A percentile compares a stretch with the other conserved stretches of the same genome.
These are phyloP conservation scores for Striga hermonthica DNA, from an alignment of 305 asterid species.

Conservation along the genomic window DNA sequence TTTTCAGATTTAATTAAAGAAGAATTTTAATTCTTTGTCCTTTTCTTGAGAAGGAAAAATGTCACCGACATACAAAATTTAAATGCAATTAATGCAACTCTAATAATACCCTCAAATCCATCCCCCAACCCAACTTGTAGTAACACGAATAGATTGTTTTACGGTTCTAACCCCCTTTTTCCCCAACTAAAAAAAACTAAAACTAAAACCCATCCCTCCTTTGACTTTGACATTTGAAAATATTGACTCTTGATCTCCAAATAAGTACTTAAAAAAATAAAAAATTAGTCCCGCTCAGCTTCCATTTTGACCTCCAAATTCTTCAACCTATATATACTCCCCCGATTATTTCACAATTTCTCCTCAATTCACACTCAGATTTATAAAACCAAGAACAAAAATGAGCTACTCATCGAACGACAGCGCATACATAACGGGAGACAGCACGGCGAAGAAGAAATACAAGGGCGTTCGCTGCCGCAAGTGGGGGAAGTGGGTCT, in stretches of 20 bases:
- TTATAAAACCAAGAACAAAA: background rate
- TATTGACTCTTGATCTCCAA: slow-evolving; percentile 30
- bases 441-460: slow-evolving; percentile 31
- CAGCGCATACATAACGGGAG: slow-evolving; percentile 1
- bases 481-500: slow-evolving; percentile 97
- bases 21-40: no score
- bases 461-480: slow-evolving; percentile 76
- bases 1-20: no score
- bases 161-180: no score
- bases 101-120: no score
- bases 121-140: no score
- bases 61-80: no score
- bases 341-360: background rate
- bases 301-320: slow-evolving; percentile 35
- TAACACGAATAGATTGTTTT: no score
- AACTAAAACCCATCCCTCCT: background rate
- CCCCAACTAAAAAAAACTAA: no score
- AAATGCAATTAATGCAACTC: no score
- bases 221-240: slow-evolving; percentile 40
- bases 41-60: no score
- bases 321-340: slow-evolving; percentile 59
- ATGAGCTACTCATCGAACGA: slow-evolving; percentile 62
- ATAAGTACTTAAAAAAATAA: background rate
- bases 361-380: background rate
- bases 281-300: background rate